Percentiles rank a stretch among this genome's conserved stretches.
These are phyloP conservation scores for Naganishia sp. DNA, from an alignment of 1,284 basidiomycete species.

Conservation along the genomic window DNA sequence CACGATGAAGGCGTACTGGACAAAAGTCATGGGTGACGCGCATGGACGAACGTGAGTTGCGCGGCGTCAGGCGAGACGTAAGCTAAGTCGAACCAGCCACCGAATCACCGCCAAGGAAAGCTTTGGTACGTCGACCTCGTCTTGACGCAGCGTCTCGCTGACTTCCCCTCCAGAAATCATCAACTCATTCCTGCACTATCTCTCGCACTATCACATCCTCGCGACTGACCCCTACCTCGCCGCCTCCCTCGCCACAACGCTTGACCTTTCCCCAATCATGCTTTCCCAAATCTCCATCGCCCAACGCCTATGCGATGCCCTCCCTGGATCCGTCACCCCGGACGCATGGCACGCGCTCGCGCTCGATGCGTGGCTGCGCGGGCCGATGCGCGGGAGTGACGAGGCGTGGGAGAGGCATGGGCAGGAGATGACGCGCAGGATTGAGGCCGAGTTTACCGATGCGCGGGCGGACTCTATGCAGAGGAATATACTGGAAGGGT, in stretches of 20 bases:
- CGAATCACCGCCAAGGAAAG: slow-evolving; percentile 26
- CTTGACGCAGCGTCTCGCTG: background rate
- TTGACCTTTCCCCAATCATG: slow-evolving; percentile 3
- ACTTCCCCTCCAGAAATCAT: slow-evolving; percentile 10
- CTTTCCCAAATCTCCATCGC: slow-evolving; percentile 10
- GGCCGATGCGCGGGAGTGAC: background rate
- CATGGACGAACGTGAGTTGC: slow-evolving; percentile 19
- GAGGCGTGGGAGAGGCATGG: slow-evolving; percentile 12
- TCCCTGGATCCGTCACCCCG: background rate
- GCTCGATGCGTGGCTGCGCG: background rate
- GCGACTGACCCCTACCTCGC: background rate
- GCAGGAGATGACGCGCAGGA: background rate
- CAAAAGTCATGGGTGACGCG: slow-evolving; percentile 20
- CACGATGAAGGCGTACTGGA: slow-evolving; percentile 21
- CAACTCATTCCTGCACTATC: slow-evolving; percentile 24
- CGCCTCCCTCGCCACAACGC: background rate
- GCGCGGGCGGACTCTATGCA: slow-evolving; percentile 24
- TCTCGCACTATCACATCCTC: slow-evolving; percentile 17
- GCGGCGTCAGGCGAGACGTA: background rate
- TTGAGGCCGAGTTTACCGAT: slow-evolving; percentile 10
- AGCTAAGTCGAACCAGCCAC: background rate
- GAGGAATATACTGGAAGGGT: slow-evolving; percentile 22
- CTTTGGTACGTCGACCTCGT: slow-evolving; percentile 5
- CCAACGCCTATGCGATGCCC: slow-evolving; percentile 5
- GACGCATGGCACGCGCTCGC: slow-evolving; percentile 17